Evolutionary conservation across 441 rosid genomes (phyloP).

Genomic region (Euphorbia corollata): DNA sequence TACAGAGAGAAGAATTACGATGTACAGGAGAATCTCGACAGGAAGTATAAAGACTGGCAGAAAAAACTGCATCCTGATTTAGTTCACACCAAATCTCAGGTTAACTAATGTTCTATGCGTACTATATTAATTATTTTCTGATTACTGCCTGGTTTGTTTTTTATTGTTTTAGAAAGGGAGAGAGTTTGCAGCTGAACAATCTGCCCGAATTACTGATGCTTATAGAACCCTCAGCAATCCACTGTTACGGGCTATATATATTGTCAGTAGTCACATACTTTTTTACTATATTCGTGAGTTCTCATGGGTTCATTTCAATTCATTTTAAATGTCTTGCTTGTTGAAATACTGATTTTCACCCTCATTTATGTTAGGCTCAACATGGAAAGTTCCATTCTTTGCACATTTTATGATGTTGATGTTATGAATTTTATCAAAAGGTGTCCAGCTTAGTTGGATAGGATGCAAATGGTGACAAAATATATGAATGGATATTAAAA

Average conservation of each 20-base stretch:
- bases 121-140: background rate
- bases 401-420: too few species aligned
- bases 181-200: slow-evolving; percentile 70
- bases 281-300: background rate
- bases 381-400: too few species aligned
- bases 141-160: too few species aligned
- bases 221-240: slow-evolving; percentile 56
- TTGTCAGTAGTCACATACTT: background rate
- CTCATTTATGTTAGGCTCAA: background rate
- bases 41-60: slow-evolving; percentile 83
- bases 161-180: too few species aligned
- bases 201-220: slow-evolving; percentile 79
- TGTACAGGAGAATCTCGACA: slow-evolving; percentile 49
- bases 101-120: slow-evolving; percentile 17
- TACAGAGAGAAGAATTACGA: slow-evolving; percentile 62
- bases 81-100: slow-evolving; percentile 89
- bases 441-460: too few species aligned
- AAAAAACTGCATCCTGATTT: slow-evolving; percentile 93
- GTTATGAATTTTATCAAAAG: background rate
- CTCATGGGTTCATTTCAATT: too few species aligned
- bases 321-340: too few species aligned
- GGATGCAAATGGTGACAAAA: background rate
- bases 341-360: background rate
- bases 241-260: slow-evolving; percentile 54
- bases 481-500: background rate